Evolutionary conservation across 2,329 filamentous ascomycete species (phyloP), one percentile per base, ranked within the genome.

Genomic region (Cadophora luteo-olivacea): DNA sequence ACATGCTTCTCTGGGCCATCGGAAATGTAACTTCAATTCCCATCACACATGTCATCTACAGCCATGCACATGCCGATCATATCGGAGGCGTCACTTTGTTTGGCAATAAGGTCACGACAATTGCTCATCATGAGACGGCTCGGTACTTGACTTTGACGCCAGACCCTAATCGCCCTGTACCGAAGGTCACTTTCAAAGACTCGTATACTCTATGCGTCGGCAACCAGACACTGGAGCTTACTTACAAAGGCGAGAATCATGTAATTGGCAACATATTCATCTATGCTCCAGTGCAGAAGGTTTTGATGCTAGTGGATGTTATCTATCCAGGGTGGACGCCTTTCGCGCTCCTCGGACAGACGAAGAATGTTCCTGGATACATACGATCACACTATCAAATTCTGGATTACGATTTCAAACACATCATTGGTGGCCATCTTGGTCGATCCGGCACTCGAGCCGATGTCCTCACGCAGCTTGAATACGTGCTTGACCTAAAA

Each of bases 251-350:
- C 11, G 66, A 67, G 16, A 76, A 75, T 66, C 76, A 77, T 66
- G 48, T 72, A 11, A 70, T 66, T 3, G 76, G 76, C 4, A 77
- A 77, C 64, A 76, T 76, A 48, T 76, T 76, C 69, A 75, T 77
- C 58, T 76, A 74, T 51, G 70, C 73, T 16, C 69, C 71, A 14
- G 45, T 64, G 9, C 70, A 72, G 38, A 77, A 76, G 65, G 67
- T 75, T 4, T 48, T 77, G 22, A 75, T 75, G 63, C 61, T 77
- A 32, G 72, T 77, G 33, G 76, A 77, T 57, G 66, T 76, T 4
- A 69, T 76, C 16, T 76, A 73, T 61, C 75, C 76, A 0, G 74
- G 74, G 12, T 76, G 73, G 72, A 69, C 66, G 16, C 76, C 75
- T 1, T 77, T 75, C 58, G 67, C 62, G 33, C 62, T 38, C 11